Conservation (phyloP, 208 protist species). For the Acanthamoeba lenticulata region DNA sequence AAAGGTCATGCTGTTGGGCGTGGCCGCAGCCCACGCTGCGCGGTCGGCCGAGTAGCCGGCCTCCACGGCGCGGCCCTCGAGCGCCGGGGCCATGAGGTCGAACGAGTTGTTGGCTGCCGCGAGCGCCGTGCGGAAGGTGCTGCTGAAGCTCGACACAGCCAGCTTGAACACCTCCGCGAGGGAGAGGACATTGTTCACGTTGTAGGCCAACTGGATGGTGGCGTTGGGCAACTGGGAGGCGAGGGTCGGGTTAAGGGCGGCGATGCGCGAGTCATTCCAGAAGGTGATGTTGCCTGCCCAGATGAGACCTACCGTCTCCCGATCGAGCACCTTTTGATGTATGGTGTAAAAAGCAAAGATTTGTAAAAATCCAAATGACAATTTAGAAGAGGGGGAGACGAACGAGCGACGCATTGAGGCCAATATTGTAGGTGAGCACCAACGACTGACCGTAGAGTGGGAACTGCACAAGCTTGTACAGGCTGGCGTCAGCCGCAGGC, state of each 20-base stretch:
- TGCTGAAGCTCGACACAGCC: neutral
- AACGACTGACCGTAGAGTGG: neutral
- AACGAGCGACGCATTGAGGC: neutral
- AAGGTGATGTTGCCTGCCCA: constrained; percentile 27
- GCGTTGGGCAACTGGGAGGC: neutral
- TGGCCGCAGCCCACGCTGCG: neutral
- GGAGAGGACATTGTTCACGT: neutral
- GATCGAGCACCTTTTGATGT: constrained; percentile 17
- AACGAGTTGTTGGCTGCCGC: neutral
- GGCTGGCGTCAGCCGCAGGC: no score
- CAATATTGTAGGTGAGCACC: neutral
- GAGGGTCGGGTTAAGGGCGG: neutral
- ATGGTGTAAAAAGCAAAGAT: no score
- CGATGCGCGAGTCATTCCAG: constrained; percentile 6
- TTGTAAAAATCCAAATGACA: no score
- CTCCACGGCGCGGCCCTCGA: neutral
- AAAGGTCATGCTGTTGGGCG: neutral
- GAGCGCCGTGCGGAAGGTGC: neutral
- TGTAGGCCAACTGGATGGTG: neutral
- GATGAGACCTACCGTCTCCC: constrained; percentile 6
- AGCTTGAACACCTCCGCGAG: neutral
- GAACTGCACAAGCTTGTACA: neutral
- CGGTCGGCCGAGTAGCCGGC: neutral
- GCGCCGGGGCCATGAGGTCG: neutral
- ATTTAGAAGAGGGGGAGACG: no score